phyloP scores from a whole-genome alignment of 306 rosid species.

The Sicyos baderoa region DNA sequence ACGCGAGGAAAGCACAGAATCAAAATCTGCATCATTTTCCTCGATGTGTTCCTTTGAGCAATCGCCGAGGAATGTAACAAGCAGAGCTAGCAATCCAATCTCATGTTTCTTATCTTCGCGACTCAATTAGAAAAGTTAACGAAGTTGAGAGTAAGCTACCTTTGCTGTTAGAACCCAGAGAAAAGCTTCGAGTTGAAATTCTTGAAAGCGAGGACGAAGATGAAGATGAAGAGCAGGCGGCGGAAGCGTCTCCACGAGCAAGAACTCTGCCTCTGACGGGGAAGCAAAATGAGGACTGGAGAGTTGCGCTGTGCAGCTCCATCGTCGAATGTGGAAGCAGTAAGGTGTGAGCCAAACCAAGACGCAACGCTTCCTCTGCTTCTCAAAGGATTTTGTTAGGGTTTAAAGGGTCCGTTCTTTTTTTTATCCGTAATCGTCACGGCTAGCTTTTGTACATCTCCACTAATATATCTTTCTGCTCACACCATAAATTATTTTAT shows the following conservation, averaged over 20 bases:
- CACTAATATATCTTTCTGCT: no score
- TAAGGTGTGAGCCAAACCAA: neutral
- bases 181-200: slow-evolving; percentile 20
- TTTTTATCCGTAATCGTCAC: no score
- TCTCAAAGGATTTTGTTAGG: neutral
- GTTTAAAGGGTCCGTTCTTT: no score
- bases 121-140: neutral
- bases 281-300: slow-evolving; percentile 28
- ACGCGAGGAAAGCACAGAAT: neutral
- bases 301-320: slow-evolving; percentile 31
- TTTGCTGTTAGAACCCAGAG: slow-evolving; percentile 24
- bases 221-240: slow-evolving; percentile 16
- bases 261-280: slow-evolving; percentile 16
- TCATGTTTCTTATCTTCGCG: neutral
- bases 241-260: slow-evolving; percentile 17
- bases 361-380: no score
- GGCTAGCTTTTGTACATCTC: no score
- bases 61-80: no score
- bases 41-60: no score
- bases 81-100: no score
- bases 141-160: slow-evolving; percentile 22
- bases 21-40: no score
- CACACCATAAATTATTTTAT: no score
- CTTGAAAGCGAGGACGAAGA: slow-evolving; percentile 4
- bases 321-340: no score